A percentile compares a stretch with the other conserved stretches of the same genome.
These are phyloP conservation scores for Aurantiochytrium sp. DNA, from an alignment of 108 stramenopile species.

Conservation along the genomic window DNA sequence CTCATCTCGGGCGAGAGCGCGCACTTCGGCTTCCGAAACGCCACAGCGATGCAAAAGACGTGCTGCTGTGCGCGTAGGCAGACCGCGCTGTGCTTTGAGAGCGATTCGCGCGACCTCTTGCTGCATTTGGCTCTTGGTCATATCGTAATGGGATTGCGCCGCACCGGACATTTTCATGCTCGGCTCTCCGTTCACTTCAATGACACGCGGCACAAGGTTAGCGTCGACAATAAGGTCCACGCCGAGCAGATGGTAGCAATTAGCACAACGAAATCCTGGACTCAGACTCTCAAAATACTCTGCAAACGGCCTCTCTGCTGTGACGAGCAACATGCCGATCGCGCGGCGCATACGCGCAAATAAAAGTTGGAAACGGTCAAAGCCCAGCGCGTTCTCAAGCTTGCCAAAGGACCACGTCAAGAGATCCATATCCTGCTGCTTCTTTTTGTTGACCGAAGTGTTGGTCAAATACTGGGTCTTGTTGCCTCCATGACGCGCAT, in stretches of 20 bases:
- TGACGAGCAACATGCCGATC: neutral
- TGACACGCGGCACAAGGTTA: neutral
- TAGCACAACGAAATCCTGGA: neutral
- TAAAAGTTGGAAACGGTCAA: neutral
- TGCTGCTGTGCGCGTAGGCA: neutral
- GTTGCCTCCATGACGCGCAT: neutral
- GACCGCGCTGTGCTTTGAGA: neutral
- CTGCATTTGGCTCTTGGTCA: conserved; percentile 4
- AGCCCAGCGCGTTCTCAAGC: neutral
- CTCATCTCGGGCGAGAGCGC: neutral
- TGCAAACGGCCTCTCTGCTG: neutral
- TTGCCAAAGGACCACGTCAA: neutral
- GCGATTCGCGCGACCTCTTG: neutral
- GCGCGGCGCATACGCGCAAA: neutral
- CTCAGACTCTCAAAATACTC: neutral
- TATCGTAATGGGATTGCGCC: neutral
- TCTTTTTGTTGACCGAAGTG: neutral
- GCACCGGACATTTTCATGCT: neutral
- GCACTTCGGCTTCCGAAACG: neutral
- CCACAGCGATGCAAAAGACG: neutral
- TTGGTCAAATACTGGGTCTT: conserved; percentile 10
- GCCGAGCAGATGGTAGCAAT: conserved; percentile 13
- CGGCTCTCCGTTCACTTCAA: conserved; percentile 7
- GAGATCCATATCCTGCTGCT: neutral
- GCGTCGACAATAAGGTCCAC: neutral